These are phyloP conservation scores for Komagataella phaffii DNA, from an alignment of 805 yeast species.

Conservation along the genomic window DNA sequence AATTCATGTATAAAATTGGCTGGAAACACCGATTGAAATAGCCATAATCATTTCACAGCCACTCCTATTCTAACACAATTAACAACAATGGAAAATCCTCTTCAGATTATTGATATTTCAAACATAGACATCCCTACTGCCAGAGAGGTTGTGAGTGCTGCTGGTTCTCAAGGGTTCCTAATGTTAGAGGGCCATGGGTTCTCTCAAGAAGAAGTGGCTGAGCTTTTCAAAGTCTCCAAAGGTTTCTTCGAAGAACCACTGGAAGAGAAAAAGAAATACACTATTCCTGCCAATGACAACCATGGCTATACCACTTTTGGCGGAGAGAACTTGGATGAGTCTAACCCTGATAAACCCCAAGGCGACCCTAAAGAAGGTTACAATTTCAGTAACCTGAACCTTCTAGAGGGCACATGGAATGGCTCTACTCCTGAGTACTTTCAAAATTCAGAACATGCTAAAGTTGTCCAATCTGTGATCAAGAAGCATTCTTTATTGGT, in stretches of 20 bases:
- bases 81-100: conserved; percentile 24
- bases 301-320: conserved; percentile 32
- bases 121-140: conserved; percentile 27
- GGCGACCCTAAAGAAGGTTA: conserved; percentile 61
- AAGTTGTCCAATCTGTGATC: conserved; percentile 20
- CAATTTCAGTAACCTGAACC: conserved; percentile 42
- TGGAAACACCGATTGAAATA: background rate
- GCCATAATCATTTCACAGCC: background rate
- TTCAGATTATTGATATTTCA: conserved; percentile 48
- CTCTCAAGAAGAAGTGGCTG: conserved; percentile 25
- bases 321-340: conserved; percentile 26
- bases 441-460: conserved; percentile 20
- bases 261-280: conserved; percentile 18
- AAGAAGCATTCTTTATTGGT: conserved; percentile 5
- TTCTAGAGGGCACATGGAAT: conserved; percentile 27
- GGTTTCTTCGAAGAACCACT: conserved; percentile 24
- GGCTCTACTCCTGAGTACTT: conserved; percentile 38
- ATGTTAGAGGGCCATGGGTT: conserved; percentile 39
- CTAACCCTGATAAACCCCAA: conserved; percentile 16
- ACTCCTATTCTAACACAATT: too few relatives aligned
- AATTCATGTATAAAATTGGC: background rate
- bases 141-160: conserved; percentile 25
- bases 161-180: conserved; percentile 35
- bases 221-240: conserved; percentile 21
- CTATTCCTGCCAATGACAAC: conserved; percentile 21